Base-by-base conservation (phyloP, 805 yeast genomes). In the Metschnikowia matae region DNA sequence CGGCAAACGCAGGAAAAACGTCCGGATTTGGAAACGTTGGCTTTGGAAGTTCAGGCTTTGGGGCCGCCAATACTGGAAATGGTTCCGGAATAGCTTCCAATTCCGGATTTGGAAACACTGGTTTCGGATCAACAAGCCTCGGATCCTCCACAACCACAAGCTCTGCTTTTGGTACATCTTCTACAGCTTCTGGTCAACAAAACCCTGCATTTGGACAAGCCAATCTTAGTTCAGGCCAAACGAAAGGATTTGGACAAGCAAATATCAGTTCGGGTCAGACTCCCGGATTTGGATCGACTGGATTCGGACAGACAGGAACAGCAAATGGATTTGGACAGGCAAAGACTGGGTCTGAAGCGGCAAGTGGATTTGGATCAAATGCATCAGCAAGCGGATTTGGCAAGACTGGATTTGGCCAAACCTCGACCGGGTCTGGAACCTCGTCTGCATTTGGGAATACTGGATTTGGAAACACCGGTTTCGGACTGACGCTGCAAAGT, bases 351-450 rank as follows among this genome's bases (percentile, higher is more conserved):
- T 21, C 36, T 18, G 31, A 15, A 15, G 32, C 26, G 21, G 11
- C 48, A 23, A 44, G 23, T 18, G 54, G 49, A 15, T 48, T 44
- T 34, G 51, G 45, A 7, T 18, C 40, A 5, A 40, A 37, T 10
- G 13, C 50, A 23, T 23, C 26, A 23, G 26, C 26, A 23, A 23
- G 26, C 15, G 51, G 44, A 2, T 50, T 50, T 33, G 54, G 56
- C 14, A 10, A 23, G 6, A 21, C 47, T 5, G 52, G 52, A 11
- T 46, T 41, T 8, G 52, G 49, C 21, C 40, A 29, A 29, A 21
- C 38, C 15, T 17, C 48, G 13, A 37, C 54, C 6, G 56, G 53
- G 8, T 48, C 51, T 39, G 57, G 55, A 11, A 29, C 33, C 36
- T 34, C 51, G 14, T n/a, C 44, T 29, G 51, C 40, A 6, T 48